phyloP scores from a whole-genome alignment of 2,329 filamentous ascomycete species.

The Fusarium anthophilum region DNA sequence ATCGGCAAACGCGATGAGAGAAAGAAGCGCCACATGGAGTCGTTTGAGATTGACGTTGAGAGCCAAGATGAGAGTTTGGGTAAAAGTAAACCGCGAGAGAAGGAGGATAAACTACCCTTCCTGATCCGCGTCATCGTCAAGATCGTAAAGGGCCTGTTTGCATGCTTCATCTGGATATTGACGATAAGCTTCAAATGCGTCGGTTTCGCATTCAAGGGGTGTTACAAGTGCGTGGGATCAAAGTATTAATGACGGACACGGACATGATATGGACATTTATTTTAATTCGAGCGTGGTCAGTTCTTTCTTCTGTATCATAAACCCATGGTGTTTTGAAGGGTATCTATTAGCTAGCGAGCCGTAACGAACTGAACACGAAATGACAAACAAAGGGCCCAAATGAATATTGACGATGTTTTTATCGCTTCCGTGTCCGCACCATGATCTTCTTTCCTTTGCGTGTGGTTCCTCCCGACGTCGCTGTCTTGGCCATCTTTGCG shows the following conservation, averaged over 20 bases:
- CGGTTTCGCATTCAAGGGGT: constrained; percentile 58
- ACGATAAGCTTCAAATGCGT: constrained; percentile 65
- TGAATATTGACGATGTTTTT: constrained; percentile 33
- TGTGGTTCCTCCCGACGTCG: constrained; percentile 67
- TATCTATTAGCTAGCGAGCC: constrained; percentile 42
- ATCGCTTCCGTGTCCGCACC: constrained; percentile 70
- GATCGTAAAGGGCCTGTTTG: constrained; percentile 62
- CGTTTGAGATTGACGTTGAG: constrained; percentile 70
- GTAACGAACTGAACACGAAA: constrained; percentile 37
- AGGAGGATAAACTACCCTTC: constrained; percentile 61
- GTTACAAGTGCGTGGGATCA: constrained; percentile 61
- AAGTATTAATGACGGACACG: constrained; percentile 47
- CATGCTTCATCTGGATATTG: constrained; percentile 66
- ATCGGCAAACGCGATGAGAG: constrained; percentile 45
- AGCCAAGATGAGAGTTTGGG: constrained; percentile 63
- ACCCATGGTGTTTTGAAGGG: constrained; percentile 40
- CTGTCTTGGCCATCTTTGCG: constrained; percentile 72
- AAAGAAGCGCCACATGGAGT: constrained; percentile 57
- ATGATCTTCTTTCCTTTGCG: constrained; percentile 71
- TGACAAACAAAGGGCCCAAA: background rate
- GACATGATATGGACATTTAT: background rate
- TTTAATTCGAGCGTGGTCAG: constrained; percentile 6
- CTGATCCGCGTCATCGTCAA: constrained; percentile 60
- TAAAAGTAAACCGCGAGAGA: constrained; percentile 51
- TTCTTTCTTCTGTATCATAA: constrained; percentile 39